phyloP scores from a whole-genome alignment of 352 stramenopile genomes.

The Pythium coloratum region DNA sequence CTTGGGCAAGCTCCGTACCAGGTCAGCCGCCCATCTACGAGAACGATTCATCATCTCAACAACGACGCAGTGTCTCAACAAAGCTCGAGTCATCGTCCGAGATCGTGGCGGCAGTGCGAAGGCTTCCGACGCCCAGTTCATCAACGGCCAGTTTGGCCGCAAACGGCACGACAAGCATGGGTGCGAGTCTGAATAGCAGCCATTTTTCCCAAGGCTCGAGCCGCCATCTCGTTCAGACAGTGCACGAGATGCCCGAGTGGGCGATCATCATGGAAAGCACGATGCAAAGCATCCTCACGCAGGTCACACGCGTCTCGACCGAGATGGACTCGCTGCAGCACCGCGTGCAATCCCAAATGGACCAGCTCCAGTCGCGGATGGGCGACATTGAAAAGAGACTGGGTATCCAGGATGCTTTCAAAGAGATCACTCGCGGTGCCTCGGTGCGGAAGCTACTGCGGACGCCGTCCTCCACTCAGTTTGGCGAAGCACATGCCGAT shows the following conservation, averaged over 20 bases:
- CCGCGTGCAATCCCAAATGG: constrained; percentile 39
- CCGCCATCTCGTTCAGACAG: neutral
- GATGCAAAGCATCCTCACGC: constrained; percentile 52
- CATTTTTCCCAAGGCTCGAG: neutral
- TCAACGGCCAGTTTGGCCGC: neutral
- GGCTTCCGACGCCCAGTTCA: neutral
- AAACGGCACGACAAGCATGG: neutral
- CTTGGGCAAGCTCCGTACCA: constrained; percentile 5
- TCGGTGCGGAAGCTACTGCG: constrained; percentile 27
- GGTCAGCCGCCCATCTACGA: constrained; percentile 21
- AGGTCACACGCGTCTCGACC: constrained; percentile 50
- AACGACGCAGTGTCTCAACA: neutral
- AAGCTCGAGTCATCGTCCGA: neutral
- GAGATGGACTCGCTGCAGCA: constrained; percentile 56
- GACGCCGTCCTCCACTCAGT: neutral
- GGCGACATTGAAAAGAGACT: constrained; percentile 43
- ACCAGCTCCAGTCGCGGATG: constrained; percentile 26
- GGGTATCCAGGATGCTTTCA: constrained; percentile 48
- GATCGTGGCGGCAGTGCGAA: neutral
- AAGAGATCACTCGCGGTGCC: constrained; percentile 36
- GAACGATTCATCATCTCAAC: constrained; percentile 1
- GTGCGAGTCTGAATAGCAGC: neutral
- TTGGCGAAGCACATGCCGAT: neutral
- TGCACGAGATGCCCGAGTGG: constrained; percentile 41
- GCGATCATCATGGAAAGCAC: constrained; percentile 48